Evolutionary conservation across 2,329 filamentous ascomycete genomes (phyloP).

Genomic region (Aspergillus brunneoviolaceus): DNA sequence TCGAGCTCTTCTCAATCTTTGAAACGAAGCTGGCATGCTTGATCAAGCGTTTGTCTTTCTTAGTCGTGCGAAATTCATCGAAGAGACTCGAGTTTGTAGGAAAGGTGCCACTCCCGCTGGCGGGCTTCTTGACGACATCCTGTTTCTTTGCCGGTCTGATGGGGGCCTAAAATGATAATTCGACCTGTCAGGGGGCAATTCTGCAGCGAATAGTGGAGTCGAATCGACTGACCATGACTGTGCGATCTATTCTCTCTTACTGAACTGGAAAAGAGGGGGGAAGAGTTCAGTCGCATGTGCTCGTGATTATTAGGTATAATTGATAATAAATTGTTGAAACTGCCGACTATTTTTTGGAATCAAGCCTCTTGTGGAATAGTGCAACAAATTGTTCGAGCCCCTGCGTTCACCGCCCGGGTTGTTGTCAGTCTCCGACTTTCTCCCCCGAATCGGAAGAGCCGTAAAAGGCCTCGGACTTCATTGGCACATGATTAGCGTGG

Average conservation of each 20-base stretch:
- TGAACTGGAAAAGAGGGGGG: neutral
- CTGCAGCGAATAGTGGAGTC: neutral
- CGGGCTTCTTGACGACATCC: constrained; percentile 17
- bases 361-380: constrained; percentile 12
- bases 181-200: neutral
- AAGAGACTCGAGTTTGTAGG: constrained; percentile 23
- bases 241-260: neutral
- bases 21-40: constrained; percentile 78
- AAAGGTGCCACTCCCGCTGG: constrained; percentile 18
- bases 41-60: constrained; percentile 79
- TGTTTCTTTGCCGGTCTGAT: constrained; percentile 23
- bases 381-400: neutral
- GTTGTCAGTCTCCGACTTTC: neutral
- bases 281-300: neutral
- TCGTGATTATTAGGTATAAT: constrained; percentile 1
- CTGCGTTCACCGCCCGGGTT: constrained; percentile 21
- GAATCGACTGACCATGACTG: constrained; percentile 4
- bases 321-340: constrained; percentile 4
- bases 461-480: neutral
- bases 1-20: constrained; percentile 65
- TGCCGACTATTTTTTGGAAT: constrained; percentile 7
- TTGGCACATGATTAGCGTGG: neutral
- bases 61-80: constrained; percentile 64
- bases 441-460: neutral
- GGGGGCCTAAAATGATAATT: constrained; percentile 25